Evolutionary conservation across 1,284 basidiomycete genomes (phyloP).

Genomic region (Naganishia sp.): DNA sequence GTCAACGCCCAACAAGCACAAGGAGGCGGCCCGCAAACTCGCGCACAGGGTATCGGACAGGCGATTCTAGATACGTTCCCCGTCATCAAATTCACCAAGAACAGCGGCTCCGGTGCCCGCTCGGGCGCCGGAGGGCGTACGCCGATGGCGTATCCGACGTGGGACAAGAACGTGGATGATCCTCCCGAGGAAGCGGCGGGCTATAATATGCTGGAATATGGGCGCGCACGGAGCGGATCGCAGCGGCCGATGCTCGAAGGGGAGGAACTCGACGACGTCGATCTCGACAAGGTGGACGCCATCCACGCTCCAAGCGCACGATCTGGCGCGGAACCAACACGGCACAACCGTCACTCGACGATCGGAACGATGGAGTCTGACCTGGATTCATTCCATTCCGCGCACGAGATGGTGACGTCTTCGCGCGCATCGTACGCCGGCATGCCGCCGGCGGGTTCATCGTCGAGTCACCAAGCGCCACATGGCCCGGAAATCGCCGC

Average conservation of each 20-base stretch:
- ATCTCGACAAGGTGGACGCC: conserved; percentile 6
- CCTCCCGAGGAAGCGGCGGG: background rate
- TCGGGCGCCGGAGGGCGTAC: background rate
- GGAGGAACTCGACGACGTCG: conserved; percentile 15
- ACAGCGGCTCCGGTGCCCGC: background rate
- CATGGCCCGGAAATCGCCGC: conserved; percentile 32
- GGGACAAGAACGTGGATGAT: conserved; percentile 2
- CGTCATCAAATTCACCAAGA: conserved; percentile 73
- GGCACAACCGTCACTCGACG: conserved; percentile 13
- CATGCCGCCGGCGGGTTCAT: background rate
- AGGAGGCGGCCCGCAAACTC: conserved; percentile 61
- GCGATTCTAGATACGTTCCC: conserved; percentile 94
- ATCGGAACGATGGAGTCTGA: conserved; percentile 21
- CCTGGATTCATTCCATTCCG: conserved; percentile 30
- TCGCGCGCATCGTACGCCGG: conserved; percentile 19
- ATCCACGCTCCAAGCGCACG: background rate
- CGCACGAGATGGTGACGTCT: conserved; percentile 24
- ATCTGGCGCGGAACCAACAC: background rate
- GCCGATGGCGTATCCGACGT: conserved; percentile 31
- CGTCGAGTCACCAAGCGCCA: background rate
- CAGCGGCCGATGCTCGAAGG: conserved; percentile 1
- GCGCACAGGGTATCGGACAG: conserved; percentile 75
- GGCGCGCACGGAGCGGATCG: conserved; percentile 3
- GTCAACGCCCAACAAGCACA: conserved; percentile 60
- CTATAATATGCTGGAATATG: conserved; percentile 15